A percentile compares a stretch with the other conserved stretches of the same genome.
Evolutionary conservation across 495 filamentous ascomycete genomes (phyloP).

Genomic region (Aspergillus homomorphus): DNA sequence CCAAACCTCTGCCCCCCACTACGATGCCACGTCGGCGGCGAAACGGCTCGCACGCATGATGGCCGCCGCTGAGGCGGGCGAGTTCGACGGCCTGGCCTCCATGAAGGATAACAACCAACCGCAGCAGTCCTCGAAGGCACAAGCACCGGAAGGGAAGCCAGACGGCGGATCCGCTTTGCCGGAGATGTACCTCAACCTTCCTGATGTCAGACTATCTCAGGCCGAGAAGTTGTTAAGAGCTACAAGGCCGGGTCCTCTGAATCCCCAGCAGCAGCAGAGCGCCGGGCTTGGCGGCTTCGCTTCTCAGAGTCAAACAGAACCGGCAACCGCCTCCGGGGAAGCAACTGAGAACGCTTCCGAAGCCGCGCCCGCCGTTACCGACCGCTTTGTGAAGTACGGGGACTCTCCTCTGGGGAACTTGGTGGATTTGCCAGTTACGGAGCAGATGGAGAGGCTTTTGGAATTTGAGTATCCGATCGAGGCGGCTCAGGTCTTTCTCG

Average conservation of each 20-base stretch:
- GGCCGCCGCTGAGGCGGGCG: constrained; percentile 42
- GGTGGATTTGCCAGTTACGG: constrained; percentile 2
- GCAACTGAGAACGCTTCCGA: no score
- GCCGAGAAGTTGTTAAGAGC: neutral
- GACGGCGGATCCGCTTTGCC: neutral
- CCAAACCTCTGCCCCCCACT: constrained; percentile 43
- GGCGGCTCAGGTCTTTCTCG: constrained; percentile 40
- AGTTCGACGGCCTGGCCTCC: constrained; percentile 39
- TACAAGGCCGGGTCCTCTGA: neutral
- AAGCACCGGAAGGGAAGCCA: neutral
- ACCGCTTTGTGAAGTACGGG: no score
- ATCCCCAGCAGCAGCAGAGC: neutral
- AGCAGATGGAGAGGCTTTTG: constrained; percentile 20
- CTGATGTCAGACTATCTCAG: neutral
- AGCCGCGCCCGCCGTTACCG: no score
- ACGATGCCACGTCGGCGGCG: constrained; percentile 44
- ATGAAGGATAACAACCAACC: constrained; percentile 31
- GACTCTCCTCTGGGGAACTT: neutral
- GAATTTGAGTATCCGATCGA: constrained; percentile 29
- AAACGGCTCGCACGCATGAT: constrained; percentile 39
- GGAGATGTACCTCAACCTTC: neutral
- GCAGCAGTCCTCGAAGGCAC: constrained; percentile 3
- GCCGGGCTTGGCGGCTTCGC: neutral
- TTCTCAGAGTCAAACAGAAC: neutral
- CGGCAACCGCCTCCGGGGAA: no score